phyloP scores from a whole-genome alignment of 805 yeast species.

The Kodamaea hsintzibuensis region DNA sequence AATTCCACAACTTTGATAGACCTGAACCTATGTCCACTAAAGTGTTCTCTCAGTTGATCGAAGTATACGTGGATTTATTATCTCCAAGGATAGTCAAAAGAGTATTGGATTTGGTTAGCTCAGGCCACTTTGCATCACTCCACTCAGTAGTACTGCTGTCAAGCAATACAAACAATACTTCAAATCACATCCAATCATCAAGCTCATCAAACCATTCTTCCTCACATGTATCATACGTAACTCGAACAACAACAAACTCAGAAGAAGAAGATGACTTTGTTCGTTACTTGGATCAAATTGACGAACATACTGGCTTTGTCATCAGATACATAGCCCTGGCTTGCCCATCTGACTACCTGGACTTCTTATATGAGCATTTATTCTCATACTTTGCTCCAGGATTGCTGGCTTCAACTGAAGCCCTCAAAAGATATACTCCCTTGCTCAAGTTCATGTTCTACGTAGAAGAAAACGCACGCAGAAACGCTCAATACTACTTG shows the following conservation, averaged over 20 bases:
- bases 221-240: background rate
- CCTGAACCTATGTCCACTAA: constrained; percentile 28
- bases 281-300: constrained; percentile 29
- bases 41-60: constrained; percentile 23
- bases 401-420: constrained; percentile 20
- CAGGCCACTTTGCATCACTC: constrained; percentile 1
- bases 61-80: constrained; percentile 29
- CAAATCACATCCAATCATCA: constrained; percentile 2
- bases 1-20: constrained; percentile 28
- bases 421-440: constrained; percentile 34
- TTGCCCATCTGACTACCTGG: constrained; percentile 33
- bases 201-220: constrained; percentile 5
- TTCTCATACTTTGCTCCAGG: constrained; percentile 19
- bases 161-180: constrained; percentile 27
- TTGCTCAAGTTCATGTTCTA: constrained; percentile 35
- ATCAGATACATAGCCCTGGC: constrained; percentile 38
- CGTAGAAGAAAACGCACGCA: constrained; percentile 23
- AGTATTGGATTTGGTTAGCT: constrained; percentile 26
- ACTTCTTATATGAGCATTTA: constrained; percentile 25
- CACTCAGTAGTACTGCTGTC: background rate
- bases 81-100: constrained; percentile 31
- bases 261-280: constrained; percentile 8
- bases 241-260: constrained; percentile 3
- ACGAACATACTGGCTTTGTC: constrained; percentile 30
- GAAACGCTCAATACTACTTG: constrained; percentile 22